Evolutionary conservation across 2,329 filamentous ascomycete species (phyloP).

Genomic region (Botrytis sinoallii): DNA sequence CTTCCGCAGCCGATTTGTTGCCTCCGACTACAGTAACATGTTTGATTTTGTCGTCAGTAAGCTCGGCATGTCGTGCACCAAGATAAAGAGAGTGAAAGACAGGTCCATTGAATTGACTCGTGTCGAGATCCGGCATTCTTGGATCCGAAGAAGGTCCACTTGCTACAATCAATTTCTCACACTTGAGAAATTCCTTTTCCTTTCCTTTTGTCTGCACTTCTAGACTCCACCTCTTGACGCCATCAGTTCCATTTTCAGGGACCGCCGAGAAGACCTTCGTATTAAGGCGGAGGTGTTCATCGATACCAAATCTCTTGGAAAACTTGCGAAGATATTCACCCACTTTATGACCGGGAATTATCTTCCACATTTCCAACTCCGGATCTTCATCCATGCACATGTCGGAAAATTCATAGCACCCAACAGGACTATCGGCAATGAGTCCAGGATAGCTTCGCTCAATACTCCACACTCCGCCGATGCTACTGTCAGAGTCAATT

Average conservation of each 20-base stretch:
- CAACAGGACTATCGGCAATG: conserved; percentile 68
- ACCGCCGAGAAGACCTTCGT: conserved; percentile 41
- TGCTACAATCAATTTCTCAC: conserved; percentile 23
- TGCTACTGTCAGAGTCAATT: conserved; percentile 53
- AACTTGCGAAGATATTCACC: conserved; percentile 26
- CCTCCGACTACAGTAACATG: conserved; percentile 25
- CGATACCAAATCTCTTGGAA: conserved; percentile 20
- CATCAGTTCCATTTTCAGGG: background rate
- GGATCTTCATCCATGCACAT: conserved; percentile 48
- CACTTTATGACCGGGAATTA: conserved; percentile 20
- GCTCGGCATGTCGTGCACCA: conserved; percentile 5
- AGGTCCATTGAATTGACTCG: conserved; percentile 14
- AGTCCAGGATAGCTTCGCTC: conserved; percentile 65
- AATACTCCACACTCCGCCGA: conserved; percentile 68
- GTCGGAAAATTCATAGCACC: conserved; percentile 70
- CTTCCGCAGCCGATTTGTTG: conserved; percentile 25
- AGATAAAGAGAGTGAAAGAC: conserved; percentile 24
- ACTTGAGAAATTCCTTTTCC: background rate
- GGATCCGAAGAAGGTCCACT: conserved; percentile 22
- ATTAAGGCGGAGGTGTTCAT: conserved; percentile 30
- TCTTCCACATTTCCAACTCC: conserved; percentile 14
- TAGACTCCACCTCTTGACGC: conserved; percentile 16
- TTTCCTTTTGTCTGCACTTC: conserved; percentile 8
- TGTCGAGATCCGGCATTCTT: conserved; percentile 21
- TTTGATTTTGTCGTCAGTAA: conserved; percentile 19